phyloP scores from a whole-genome alignment of 345 rosid genomes.

The Brassica juncea region DNA sequence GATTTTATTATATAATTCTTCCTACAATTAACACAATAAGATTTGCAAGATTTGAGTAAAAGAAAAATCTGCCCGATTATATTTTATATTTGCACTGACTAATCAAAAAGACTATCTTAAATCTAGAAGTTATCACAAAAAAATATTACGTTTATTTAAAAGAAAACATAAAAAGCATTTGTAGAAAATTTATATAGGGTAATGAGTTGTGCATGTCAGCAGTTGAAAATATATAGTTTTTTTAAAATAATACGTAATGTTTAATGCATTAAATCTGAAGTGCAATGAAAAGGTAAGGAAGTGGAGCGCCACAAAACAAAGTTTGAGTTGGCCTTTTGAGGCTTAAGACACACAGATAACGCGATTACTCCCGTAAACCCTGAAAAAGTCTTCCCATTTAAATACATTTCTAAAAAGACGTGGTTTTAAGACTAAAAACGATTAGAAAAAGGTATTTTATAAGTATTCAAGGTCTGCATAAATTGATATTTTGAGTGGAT shows the following conservation, averaged over 20 bases:
- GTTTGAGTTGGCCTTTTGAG: not conserved
- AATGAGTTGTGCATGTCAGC: not conserved
- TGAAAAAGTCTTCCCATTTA: conserved; percentile 12
- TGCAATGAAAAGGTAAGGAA: conserved; percentile 19
- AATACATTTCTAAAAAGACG: not conserved
- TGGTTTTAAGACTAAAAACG: not conserved
- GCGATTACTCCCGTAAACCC: not conserved
- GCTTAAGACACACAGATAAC: not conserved
- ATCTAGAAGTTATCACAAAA: not conserved
- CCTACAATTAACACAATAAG: not conserved
- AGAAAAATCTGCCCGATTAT: not conserved
- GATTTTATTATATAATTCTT: not conserved
- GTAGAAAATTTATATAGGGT: not conserved
- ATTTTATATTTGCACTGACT: not conserved
- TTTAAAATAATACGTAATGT: not conserved
- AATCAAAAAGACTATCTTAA: not conserved
- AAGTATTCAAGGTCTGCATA: conserved; percentile 2
- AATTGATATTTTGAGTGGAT: conserved; percentile 15
- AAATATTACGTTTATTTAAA: not conserved
- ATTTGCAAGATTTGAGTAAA: not conserved
- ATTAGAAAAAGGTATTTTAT: not conserved
- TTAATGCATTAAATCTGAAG: conserved; percentile 13
- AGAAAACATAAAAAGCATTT: not conserved
- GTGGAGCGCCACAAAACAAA: conserved; percentile 33
- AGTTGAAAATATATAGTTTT: not conserved